A percentile compares a stretch with the other conserved stretches of the same genome.
These are phyloP conservation scores for Saccharomyces hybrid DNA, from an alignment of 1,139 yeast genomes.

Conservation along the genomic window DNA sequence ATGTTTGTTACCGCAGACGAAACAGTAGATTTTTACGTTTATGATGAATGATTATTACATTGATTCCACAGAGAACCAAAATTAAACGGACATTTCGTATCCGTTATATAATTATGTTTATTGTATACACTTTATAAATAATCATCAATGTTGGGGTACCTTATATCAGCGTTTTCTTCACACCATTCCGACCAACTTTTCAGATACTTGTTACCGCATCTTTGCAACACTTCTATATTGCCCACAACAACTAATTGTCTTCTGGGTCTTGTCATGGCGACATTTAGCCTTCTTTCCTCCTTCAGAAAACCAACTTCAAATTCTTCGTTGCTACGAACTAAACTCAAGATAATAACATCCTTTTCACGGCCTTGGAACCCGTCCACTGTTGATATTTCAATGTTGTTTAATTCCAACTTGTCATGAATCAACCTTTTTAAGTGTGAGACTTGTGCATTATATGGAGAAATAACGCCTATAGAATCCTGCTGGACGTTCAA, in stretches of 20 bases:
- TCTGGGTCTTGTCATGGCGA: slow-evolving; percentile 87
- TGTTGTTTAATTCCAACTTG: slow-evolving; percentile 30
- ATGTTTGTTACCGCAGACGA: slow-evolving; percentile 77
- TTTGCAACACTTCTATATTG: slow-evolving; percentile 58
- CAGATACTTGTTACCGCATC: slow-evolving; percentile 44
- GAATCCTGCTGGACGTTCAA: slow-evolving; percentile 43
- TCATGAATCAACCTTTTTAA: slow-evolving; percentile 45
- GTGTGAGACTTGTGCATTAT: slow-evolving; percentile 73
- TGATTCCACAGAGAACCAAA: not conserved
- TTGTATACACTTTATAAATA: slow-evolving; percentile 16
- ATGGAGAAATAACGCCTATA: slow-evolving; percentile 85
- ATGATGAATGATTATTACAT: slow-evolving; percentile 31
- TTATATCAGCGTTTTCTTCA: slow-evolving; percentile 57
- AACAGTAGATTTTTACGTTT: slow-evolving; percentile 32
- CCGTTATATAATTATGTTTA: not conserved
- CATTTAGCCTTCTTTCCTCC: slow-evolving; percentile 70
- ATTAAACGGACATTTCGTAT: not conserved
- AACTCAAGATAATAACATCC: slow-evolving; percentile 70
- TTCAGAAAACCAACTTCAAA: slow-evolving; percentile 68
- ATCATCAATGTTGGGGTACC: slow-evolving; percentile 51
- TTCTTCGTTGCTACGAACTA: slow-evolving; percentile 66
- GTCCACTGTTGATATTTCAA: slow-evolving; percentile 80
- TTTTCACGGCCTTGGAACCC: slow-evolving; percentile 93
- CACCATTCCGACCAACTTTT: slow-evolving; percentile 65
- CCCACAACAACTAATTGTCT: slow-evolving; percentile 82